Evolutionary conservation across 2,329 filamentous ascomycete genomes (phyloP), one percentile per base, ranked within the genome.

Genomic region (Aspergillus costaricaensis): DNA sequence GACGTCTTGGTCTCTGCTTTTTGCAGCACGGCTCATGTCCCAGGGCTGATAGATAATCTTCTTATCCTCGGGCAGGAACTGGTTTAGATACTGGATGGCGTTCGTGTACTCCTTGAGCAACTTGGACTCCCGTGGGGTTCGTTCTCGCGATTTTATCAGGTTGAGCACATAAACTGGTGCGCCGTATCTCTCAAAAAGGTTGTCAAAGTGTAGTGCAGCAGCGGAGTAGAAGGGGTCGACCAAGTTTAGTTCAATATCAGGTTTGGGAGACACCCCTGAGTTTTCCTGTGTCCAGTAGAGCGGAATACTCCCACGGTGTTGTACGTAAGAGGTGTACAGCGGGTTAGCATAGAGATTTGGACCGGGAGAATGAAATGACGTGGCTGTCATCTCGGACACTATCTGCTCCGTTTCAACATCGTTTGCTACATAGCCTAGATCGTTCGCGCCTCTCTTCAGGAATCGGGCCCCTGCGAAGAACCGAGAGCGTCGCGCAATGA

Each of bases 391-490:
- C 73, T 99, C 95, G 0, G 93, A 95, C 5, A 99, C 93, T 62
- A 99, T 97, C 74, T 99, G 95, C 77, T 99, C 95, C 0, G 95
- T 98, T 77, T 99, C 96, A 23, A 99, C 95, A 76, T 99, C 96
- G 72, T 99, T 99, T 55, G 95, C 96, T 57, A 99, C 95, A 73
- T 96, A 96, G 14, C 95, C 94, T 59, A 93, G 75, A 74, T 99
- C 95, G 70, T 99, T 99, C 51, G 92, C 91, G 32, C 95, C 95
- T 60, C 95, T 88, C 76, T 99, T 99, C 56, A 99, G 79, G 67
- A 97, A 99, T 3, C 95, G 85, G 39, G 95, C 95, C 27, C 95
- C 95, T 2, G 95, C 95, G 76, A 98, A 99, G 76, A 91, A 92
- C 8, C 95, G 86, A 15, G 95, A 99, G 32, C 95, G 87, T 58